Conservation (phyloP, 352 stramenopile genomes). For the Globisporangium camurandrum region DNA sequence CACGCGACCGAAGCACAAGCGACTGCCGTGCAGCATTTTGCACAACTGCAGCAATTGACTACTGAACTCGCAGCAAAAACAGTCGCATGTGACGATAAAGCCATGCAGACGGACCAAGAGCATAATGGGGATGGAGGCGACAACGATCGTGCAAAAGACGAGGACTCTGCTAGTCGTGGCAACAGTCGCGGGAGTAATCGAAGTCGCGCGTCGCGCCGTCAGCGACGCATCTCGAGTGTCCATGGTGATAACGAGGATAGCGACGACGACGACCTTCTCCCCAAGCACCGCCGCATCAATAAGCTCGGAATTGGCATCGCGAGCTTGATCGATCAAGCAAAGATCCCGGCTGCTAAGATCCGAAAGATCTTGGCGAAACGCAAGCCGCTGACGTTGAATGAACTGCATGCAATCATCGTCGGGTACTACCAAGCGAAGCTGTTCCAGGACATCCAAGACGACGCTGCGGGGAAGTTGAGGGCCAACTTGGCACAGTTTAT, state of each 20-base stretch:
- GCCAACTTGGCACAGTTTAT: slow-evolving; percentile 69
- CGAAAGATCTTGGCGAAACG: slow-evolving; percentile 69
- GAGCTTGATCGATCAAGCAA: slow-evolving; percentile 67
- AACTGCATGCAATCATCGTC: slow-evolving; percentile 67
- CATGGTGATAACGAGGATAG: slow-evolving; percentile 14
- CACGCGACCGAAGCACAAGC: slow-evolving; percentile 39
- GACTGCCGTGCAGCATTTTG: slow-evolving; percentile 15
- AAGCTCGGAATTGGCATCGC: slow-evolving; percentile 68
- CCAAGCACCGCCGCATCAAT: slow-evolving; percentile 53
- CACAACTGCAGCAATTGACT: slow-evolving; percentile 29
- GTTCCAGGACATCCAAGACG: slow-evolving; percentile 70
- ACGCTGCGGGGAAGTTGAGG: slow-evolving; percentile 42
- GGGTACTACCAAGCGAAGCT: slow-evolving; percentile 80
- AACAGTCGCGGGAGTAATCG: too few relatives aligned
- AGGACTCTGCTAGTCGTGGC: too few relatives aligned
- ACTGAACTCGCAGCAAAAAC: slow-evolving; percentile 24
- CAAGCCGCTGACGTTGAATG: slow-evolving; percentile 60
- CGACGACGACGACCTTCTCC: slow-evolving; percentile 38
- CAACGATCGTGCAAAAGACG: slow-evolving; percentile 13
- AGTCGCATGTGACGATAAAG: slow-evolving; percentile 28
- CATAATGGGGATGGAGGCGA: neutral
- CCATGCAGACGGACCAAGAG: slow-evolving; percentile 30
- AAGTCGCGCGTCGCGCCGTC: too few relatives aligned
- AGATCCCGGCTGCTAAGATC: slow-evolving; percentile 62
- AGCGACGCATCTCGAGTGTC: slow-evolving; percentile 1